Conservation (phyloP, 2,329 filamentous ascomycete genomes). For the Drechslera avenae region DNA sequence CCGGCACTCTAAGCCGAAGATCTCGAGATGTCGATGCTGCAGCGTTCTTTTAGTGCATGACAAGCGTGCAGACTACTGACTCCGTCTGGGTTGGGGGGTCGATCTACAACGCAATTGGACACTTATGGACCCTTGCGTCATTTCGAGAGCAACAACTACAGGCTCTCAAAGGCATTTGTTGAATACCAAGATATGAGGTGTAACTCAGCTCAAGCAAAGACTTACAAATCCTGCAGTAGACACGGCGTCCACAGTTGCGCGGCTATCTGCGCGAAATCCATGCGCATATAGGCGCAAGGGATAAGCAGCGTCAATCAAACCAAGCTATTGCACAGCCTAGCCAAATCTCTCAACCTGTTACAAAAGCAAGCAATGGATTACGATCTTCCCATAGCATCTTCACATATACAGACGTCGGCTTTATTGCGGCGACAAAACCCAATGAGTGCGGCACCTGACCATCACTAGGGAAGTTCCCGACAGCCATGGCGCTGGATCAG, state of each 20-base stretch:
- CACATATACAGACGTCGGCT: neutral
- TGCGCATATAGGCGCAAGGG: too few species aligned
- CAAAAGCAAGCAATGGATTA: too few species aligned
- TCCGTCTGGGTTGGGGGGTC: neutral
- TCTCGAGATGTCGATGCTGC: constrained; percentile 15
- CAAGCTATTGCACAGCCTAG: too few species aligned
- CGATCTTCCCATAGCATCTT: neutral
- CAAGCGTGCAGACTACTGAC: constrained; percentile 10
- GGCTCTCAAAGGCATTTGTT: neutral
- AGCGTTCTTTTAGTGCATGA: constrained; percentile 16
- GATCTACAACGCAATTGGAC: constrained; percentile 8
- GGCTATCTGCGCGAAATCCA: too few species aligned
- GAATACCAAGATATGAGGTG: neutral
- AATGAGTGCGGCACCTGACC: constrained; percentile 5
- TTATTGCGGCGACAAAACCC: constrained; percentile 4
- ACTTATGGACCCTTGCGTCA: constrained; percentile 12
- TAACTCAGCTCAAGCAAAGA: neutral
- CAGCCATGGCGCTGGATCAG: constrained; percentile 7
- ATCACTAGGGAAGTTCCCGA: constrained; percentile 4
- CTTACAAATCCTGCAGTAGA: neutral
- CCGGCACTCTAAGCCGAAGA: neutral
- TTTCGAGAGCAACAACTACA: constrained; percentile 4
- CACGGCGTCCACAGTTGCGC: too few species aligned
- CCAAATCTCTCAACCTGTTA: too few species aligned
- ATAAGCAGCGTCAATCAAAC: too few species aligned